Evolutionary conservation across 129 eudicot genomes (phyloP).

Genomic region (carrot (Daucus carota)): DH1_v3.0 NC_030386.2:24550001-24550500

Average conservation of each 20-base stretch:
- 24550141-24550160: too few relatives aligned
- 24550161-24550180: too few relatives aligned
- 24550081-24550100: conserved; percentile 77
- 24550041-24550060: conserved; percentile 81
- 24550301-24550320: conserved; percentile 97
- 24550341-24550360: background rate
- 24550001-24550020: conserved; percentile 75
- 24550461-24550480: conserved; percentile 93
- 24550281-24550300: conserved; percentile 88
- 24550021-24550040: conserved; percentile 69
- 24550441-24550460: conserved; percentile 39
- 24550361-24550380: background rate
- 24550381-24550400: background rate
- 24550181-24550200: too few relatives aligned
- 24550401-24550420: background rate
- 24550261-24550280: conserved; percentile 59
- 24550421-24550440: background rate
- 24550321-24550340: conserved; percentile 77
- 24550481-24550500: conserved; percentile 86
- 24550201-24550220: background rate
- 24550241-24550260: conserved; percentile 62
- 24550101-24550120: conserved; percentile 62
- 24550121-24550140: background rate
- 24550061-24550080: conserved; percentile 92
- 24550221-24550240: too few relatives aligned